phyloP scores from a whole-genome alignment of 1,284 basidiomycete genomes.

The Ustilago cynodontis region DNA sequence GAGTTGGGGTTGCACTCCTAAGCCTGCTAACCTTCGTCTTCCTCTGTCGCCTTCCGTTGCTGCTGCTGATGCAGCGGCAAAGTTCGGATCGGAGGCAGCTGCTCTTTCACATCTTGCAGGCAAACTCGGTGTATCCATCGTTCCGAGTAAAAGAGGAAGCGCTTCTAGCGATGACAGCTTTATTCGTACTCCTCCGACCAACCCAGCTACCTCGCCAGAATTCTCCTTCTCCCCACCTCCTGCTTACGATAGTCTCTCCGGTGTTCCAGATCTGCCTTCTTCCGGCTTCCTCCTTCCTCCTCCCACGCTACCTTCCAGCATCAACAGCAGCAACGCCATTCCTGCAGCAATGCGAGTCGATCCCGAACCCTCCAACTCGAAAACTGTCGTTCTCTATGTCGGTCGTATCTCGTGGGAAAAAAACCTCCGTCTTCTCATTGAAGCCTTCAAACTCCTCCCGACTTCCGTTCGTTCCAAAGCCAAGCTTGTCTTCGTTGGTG shows the following conservation, averaged over 20 bases:
- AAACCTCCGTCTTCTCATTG: slow-evolving; percentile 74
- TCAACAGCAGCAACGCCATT: slow-evolving; percentile 4
- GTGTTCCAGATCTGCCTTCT: slow-evolving; percentile 55
- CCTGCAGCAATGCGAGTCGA: slow-evolving; percentile 23
- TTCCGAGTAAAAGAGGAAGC: not conserved
- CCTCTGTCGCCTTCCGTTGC: slow-evolving; percentile 57
- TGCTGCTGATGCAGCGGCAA: slow-evolving; percentile 40
- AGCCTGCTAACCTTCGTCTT: slow-evolving; percentile 62
- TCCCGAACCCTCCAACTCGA: slow-evolving; percentile 49
- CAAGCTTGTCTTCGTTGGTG: slow-evolving; percentile 75
- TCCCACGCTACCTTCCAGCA: slow-evolving; percentile 36
- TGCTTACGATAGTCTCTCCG: slow-evolving; percentile 60
- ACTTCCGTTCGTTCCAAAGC: slow-evolving; percentile 63
- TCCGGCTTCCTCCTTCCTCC: slow-evolving; percentile 59
- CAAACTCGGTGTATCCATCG: slow-evolving; percentile 50
- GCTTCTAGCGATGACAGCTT: slow-evolving; percentile 57
- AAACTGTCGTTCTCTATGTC: slow-evolving; percentile 71
- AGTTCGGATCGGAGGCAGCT: slow-evolving; percentile 34
- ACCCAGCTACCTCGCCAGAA: slow-evolving; percentile 56
- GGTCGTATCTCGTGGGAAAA: slow-evolving; percentile 74
- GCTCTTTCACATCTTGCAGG: slow-evolving; percentile 48
- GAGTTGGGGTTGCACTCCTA: slow-evolving; percentile 71
- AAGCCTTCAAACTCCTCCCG: slow-evolving; percentile 71
- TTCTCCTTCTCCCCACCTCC: slow-evolving; percentile 65
- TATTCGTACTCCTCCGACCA: slow-evolving; percentile 70